These are phyloP conservation scores for Hemisphaericaspora xylanilytica DNA, from an alignment of 1,139 yeast genomes.

Conservation along the genomic window DNA sequence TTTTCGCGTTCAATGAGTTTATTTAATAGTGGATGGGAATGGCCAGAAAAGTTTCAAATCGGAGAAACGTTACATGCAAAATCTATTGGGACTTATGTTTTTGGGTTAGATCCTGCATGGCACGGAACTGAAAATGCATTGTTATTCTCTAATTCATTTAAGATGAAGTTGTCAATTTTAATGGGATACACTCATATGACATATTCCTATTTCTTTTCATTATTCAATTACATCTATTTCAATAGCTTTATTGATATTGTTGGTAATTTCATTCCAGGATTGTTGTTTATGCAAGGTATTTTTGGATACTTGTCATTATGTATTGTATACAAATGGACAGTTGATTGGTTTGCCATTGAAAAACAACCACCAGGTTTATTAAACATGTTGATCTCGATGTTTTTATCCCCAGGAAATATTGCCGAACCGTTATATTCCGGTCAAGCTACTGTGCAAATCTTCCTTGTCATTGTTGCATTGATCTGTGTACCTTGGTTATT, in stretches of 20 bases:
- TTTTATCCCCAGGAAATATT: constrained; percentile 70
- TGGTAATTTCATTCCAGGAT: constrained; percentile 78
- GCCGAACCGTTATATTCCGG: constrained; percentile 65
- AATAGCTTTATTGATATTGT: constrained; percentile 62
- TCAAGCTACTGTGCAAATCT: constrained; percentile 60
- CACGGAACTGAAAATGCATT: constrained; percentile 78
- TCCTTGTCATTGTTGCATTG: constrained; percentile 58
- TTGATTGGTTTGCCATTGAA: constrained; percentile 68
- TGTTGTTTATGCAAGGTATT: constrained; percentile 78
- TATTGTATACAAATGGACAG: constrained; percentile 76
- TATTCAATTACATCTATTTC: constrained; percentile 60
- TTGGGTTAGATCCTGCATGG: constrained; percentile 79
- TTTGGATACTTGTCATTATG: constrained; percentile 74
- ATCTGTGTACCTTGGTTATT: constrained; percentile 77
- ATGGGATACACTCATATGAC: constrained; percentile 82
- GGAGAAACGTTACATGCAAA: constrained; percentile 60
- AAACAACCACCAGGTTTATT: constrained; percentile 77
- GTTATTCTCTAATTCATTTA: constrained; percentile 72
- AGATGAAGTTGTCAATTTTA: constrained; percentile 76
- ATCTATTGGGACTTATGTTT: constrained; percentile 56
- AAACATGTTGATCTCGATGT: constrained; percentile 81
- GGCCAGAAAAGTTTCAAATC: constrained; percentile 58
- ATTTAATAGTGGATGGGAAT: constrained; percentile 72
- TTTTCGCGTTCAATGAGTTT: constrained; percentile 76
- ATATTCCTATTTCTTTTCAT: constrained; percentile 67